Base-by-base conservation (phyloP, 805 yeast species). In the Nakazawaea anatomiae region DNA sequence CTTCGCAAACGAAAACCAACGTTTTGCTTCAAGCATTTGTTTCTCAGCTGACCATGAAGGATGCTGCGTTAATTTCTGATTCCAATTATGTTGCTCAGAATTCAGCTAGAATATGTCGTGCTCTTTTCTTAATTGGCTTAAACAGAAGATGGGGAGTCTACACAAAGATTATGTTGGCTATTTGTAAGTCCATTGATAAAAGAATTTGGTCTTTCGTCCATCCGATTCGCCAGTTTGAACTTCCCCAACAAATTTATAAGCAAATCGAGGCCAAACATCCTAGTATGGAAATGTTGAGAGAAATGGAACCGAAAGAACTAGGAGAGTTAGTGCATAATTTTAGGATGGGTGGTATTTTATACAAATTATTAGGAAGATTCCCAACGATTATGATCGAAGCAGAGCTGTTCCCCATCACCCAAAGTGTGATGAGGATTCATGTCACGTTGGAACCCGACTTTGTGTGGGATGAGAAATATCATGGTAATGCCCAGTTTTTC, bases 71-170 rank as follows among this genome's bases (percentile, higher is more conserved):
- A 52, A 72, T 80, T 2, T 89, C 97, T 0, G 99, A 94, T 66
- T 76, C 88, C 46, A 87, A 89, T 55, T 94, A 94, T 64, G 96
- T 94, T 51, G 97, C 98, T 1, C 99, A 94, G 61, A 94, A 94
- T 61, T 79, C 97, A 4, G 89, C 92, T 1, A 83, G 99, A 72
- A 92, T 94, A 35, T 82, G 96, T 57, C 79, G 98, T 29, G 97
- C 99, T 0, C 72, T 95, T 46, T 90, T 94, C 58, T 69, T 91
- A 55, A 82, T 94, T 54, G 95, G 96, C 38, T 71, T 94, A 36
- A 87, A 89, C 60, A 74, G 99, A 57, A 74, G 95, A 52, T 94
- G 99, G 99, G 97, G 98, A 1, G 65, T 70, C 6, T 82, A 90
- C 54, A 76, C 94, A 46, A 79, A 82, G 51, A 77, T 85, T 5